A percentile compares a stretch with the other conserved stretches of the same genome.
phyloP scores from a whole-genome alignment of 148 eudicot genomes.

The Vaccinium vitisidaea region DNA sequence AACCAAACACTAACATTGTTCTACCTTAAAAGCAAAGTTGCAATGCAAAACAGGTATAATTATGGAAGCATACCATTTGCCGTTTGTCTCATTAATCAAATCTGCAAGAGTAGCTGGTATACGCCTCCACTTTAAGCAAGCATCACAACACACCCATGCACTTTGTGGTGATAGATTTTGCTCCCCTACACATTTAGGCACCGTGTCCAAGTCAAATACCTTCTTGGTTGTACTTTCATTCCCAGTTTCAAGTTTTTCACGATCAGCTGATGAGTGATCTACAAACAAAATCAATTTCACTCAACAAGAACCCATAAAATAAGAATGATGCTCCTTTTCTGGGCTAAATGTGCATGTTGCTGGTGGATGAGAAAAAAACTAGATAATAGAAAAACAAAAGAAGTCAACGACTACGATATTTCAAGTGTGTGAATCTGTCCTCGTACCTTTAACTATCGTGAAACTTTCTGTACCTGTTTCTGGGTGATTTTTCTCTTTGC shows the following conservation, averaged over 20 bases:
- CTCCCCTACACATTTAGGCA: slow-evolving; percentile 27
- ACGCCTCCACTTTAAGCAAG: slow-evolving; percentile 93
- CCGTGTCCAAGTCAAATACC: slow-evolving; percentile 21
- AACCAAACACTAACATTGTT: slow-evolving; percentile 1
- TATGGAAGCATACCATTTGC: slow-evolving; percentile 61
- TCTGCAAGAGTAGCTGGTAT: slow-evolving; percentile 85
- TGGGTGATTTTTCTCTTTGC: slow-evolving; percentile 29
- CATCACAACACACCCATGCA: slow-evolving; percentile 98
- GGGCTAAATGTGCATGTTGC: background rate
- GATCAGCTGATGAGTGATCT: slow-evolving; percentile 27
- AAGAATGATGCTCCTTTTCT: background rate
- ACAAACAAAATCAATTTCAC: slow-evolving; percentile 32
- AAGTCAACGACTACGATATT: background rate
- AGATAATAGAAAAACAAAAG: background rate
- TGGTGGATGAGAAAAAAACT: background rate
- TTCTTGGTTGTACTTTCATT: slow-evolving; percentile 28
- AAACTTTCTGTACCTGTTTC: slow-evolving; percentile 44
- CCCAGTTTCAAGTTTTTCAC: slow-evolving; percentile 24
- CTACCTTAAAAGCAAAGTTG: background rate
- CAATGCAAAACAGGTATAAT: slow-evolving; percentile 7
- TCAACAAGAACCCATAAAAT: background rate
- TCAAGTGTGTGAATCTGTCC: too few species aligned
- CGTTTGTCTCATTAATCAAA: slow-evolving; percentile 65
- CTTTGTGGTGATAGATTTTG: slow-evolving; percentile 40
- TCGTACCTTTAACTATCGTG: background rate